These are phyloP conservation scores for Macadamia integrifolia DNA, from an alignment of 164 flowering plant species.

Conservation along the genomic window DNA sequence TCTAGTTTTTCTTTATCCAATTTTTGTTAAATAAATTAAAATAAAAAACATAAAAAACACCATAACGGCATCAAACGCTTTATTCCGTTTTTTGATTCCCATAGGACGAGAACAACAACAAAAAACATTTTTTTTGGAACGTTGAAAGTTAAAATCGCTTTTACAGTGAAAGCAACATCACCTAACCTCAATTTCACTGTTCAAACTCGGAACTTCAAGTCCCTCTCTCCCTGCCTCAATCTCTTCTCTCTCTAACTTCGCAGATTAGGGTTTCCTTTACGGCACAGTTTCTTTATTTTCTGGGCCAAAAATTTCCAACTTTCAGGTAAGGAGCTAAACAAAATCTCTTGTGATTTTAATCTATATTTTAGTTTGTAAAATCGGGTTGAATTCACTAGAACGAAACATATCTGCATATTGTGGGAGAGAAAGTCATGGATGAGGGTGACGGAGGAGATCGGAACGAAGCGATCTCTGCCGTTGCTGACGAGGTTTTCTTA, in stretches of 20 bases:
- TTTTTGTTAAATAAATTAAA: too few relatives aligned
- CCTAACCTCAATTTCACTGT: too few relatives aligned
- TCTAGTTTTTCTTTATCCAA: too few relatives aligned
- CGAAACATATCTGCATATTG: background rate
- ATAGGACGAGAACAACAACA: too few relatives aligned
- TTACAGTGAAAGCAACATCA: too few relatives aligned
- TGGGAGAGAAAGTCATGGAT: constrained; percentile 33
- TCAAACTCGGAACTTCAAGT: too few relatives aligned
- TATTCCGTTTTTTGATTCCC: too few relatives aligned
- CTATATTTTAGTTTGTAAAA: background rate
- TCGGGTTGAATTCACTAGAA: background rate
- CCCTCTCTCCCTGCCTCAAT: background rate
- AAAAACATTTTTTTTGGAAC: too few relatives aligned
- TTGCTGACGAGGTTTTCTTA: constrained; percentile 64
- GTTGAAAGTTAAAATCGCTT: too few relatives aligned
- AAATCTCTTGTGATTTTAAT: too few relatives aligned
- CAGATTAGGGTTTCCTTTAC: background rate
- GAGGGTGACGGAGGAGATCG: constrained; percentile 49
- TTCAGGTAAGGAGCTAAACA: background rate
- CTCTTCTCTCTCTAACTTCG: background rate
- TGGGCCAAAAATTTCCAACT: background rate
- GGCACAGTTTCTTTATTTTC: background rate
- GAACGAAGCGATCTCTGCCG: constrained; percentile 79
- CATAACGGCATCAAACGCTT: too few relatives aligned
- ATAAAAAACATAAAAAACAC: too few relatives aligned